These are phyloP conservation scores for Pichia sp. DNA, from an alignment of 1,139 yeast genomes.

Conservation along the genomic window DNA sequence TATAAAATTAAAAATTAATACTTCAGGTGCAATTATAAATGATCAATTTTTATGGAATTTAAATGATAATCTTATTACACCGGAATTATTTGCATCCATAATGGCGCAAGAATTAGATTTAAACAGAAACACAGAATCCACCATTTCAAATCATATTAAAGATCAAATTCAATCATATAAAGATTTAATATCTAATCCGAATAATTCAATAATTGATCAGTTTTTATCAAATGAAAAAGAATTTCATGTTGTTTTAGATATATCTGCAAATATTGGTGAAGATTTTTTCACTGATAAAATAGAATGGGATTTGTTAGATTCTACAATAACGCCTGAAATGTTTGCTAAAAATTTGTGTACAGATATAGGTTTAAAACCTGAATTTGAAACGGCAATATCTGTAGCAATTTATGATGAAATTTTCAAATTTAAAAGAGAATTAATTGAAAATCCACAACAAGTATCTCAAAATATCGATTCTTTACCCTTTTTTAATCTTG, in stretches of 20 bases:
- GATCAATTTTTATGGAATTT: slow-evolving; percentile 91
- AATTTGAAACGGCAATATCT: slow-evolving; percentile 85
- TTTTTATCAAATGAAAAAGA: slow-evolving; percentile 51
- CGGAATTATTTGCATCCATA: slow-evolving; percentile 75
- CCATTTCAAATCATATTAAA: slow-evolving; percentile 63
- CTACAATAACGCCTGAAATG: slow-evolving; percentile 68
- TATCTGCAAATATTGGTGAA: slow-evolving; percentile 79
- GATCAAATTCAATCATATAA: slow-evolving; percentile 73
- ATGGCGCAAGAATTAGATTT: slow-evolving; percentile 81
- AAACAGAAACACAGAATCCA: slow-evolving; percentile 56
- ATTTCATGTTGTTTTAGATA: slow-evolving; percentile 69
- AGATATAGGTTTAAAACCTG: slow-evolving; percentile 79
- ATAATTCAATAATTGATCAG: slow-evolving; percentile 29
- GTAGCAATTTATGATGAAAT: slow-evolving; percentile 81
- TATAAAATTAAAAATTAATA: slow-evolving; percentile 67
- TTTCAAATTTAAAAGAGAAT: slow-evolving; percentile 71
- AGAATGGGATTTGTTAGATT: slow-evolving; percentile 82
- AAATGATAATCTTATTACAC: slow-evolving; percentile 71
- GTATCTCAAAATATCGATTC: slow-evolving; percentile 30
- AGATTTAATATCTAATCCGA: slow-evolving; percentile 21
- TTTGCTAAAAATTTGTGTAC: slow-evolving; percentile 79
- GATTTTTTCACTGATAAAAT: slow-evolving; percentile 85
- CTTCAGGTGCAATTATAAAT: slow-evolving; percentile 59
- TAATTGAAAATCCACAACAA: slow-evolving; percentile 71
- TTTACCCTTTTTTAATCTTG: slow-evolving; percentile 34